These are phyloP conservation scores for Alternaria arbusti DNA, from an alignment of 2,329 filamentous ascomycete genomes.

Conservation along the genomic window DNA sequence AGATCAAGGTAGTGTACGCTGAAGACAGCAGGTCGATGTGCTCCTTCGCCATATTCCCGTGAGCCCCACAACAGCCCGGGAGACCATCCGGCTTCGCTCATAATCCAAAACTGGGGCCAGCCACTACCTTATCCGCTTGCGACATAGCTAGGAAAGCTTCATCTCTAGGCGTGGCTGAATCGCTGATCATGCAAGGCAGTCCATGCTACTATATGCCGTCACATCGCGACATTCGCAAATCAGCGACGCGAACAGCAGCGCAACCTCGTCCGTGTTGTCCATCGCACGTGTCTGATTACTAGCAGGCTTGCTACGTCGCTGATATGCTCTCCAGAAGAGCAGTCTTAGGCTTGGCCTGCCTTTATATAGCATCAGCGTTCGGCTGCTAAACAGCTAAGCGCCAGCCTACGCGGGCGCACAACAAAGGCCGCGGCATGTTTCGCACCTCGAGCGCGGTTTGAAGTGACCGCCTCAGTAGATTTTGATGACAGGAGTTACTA, in stretches of 20 bases:
- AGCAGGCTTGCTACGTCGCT: constrained; percentile 5
- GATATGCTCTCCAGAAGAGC: constrained; percentile 12
- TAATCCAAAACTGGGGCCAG: constrained; percentile 9
- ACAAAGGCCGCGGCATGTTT: constrained; percentile 12
- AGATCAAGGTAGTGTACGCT: neutral
- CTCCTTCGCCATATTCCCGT: constrained; percentile 10
- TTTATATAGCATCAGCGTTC: constrained; percentile 36
- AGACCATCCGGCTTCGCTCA: constrained; percentile 15
- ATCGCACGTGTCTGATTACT: neutral
- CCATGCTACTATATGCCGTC: neutral
- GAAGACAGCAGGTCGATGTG: constrained; percentile 5
- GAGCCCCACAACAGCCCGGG: constrained; percentile 19
- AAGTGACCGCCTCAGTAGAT: neutral
- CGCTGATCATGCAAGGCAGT: constrained; percentile 12
- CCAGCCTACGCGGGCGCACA: constrained; percentile 30
- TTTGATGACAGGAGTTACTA: constrained; percentile 6
- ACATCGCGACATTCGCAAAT: neutral
- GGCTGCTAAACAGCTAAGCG: constrained; percentile 35
- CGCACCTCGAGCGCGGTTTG: constrained; percentile 6
- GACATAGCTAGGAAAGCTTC: constrained; percentile 18
- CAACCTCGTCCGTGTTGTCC: neutral
- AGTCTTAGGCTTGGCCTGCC: constrained; percentile 28
- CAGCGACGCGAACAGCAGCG: neutral
- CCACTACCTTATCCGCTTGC: constrained; percentile 10
- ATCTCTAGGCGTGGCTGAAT: constrained; percentile 16